Conservation (phyloP, 345 rosid species). For the Murraya koenigii region DNA sequence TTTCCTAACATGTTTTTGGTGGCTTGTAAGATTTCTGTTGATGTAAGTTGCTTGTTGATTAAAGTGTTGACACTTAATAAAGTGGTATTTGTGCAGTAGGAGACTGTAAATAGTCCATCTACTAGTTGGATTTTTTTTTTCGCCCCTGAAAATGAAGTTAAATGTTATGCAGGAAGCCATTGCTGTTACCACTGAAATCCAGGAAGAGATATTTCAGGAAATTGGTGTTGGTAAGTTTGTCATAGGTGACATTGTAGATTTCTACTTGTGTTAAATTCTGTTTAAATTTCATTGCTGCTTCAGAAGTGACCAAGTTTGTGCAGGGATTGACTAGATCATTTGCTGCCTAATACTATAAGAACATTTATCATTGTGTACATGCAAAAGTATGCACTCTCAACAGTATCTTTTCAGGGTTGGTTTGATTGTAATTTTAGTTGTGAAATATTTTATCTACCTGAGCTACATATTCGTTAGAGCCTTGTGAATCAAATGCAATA, state of each 20-base stretch:
- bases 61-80: neutral
- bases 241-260: neutral
- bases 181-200: constrained; percentile 69
- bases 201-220: constrained; percentile 72
- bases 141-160: neutral
- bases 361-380: neutral
- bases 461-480: neutral
- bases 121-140: neutral
- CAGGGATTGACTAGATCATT: neutral
- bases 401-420: neutral
- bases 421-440: neutral
- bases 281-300: neutral
- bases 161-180: constrained; percentile 65
- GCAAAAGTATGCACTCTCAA: neutral
- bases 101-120: neutral
- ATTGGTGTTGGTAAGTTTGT: constrained; percentile 68
- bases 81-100: neutral
- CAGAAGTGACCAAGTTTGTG: neutral
- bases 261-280: neutral
- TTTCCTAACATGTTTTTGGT: neutral
- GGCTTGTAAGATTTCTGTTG: neutral
- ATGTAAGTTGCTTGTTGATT: neutral
- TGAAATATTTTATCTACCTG: neutral
- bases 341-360: no score
- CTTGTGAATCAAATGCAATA: neutral